A percentile compares a stretch with the other conserved stretches of the same genome.
Evolutionary conservation across 2,329 filamentous ascomycete genomes (phyloP).

Genomic region (Aspergillus sojae): DNA sequence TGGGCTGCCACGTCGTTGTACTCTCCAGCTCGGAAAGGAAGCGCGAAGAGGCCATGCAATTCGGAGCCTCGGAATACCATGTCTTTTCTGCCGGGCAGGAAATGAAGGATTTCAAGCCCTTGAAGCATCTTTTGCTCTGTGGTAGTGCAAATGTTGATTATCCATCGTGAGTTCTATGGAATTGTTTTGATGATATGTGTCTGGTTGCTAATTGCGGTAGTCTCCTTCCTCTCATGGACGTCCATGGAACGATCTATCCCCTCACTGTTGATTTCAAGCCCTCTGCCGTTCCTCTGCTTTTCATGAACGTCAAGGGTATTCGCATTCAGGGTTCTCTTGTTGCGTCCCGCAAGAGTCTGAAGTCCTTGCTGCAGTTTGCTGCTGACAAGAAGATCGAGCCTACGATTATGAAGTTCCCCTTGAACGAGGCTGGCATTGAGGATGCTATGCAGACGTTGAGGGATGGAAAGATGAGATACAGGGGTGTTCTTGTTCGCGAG

Average conservation of each 20-base stretch:
- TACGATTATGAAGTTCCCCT: conserved; percentile 64
- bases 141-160: conserved; percentile 18
- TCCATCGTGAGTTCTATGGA: conserved; percentile 12
- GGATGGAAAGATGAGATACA: conserved; percentile 51
- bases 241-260: conserved; percentile 30
- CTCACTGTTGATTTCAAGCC: conserved; percentile 26
- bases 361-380: conserved; percentile 68
- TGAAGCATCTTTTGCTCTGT: conserved; percentile 22
- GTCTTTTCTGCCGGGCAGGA: conserved; percentile 22
- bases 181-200: not conserved
- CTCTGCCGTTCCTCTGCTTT: conserved; percentile 41
- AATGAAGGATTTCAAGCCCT: conserved; percentile 13
- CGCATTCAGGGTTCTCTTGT: conserved; percentile 65
- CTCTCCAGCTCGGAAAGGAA: conserved; percentile 25
- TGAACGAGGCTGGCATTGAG: conserved; percentile 54
- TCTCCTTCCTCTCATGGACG: conserved; percentile 28
- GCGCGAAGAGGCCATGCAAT: conserved; percentile 27
- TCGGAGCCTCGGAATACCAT: conserved; percentile 67
- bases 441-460: conserved; percentile 50
- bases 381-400: conserved; percentile 62
- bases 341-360: conserved; percentile 63
- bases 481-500: conserved; percentile 44
- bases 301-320: conserved; percentile 55
- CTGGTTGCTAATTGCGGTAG: not conserved
- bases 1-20: conserved; percentile 59